phyloP scores from a whole-genome alignment of 140 eudicot species.

The Flaveria floridana region DNA sequence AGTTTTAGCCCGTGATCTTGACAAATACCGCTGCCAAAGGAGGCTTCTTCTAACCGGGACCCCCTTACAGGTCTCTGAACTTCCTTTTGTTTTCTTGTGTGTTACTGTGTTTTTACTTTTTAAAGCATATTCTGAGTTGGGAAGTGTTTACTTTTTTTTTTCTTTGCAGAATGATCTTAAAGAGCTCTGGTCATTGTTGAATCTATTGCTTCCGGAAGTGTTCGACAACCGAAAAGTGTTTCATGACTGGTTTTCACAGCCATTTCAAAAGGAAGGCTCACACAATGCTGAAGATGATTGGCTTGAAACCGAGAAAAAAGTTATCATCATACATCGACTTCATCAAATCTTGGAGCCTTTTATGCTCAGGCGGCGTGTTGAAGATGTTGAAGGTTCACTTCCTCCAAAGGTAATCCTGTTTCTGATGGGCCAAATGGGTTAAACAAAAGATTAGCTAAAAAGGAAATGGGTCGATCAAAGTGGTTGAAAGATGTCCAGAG shows the following conservation, averaged over 20 bases:
- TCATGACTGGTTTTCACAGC: slow-evolving; percentile 99
- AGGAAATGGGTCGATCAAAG: not conserved
- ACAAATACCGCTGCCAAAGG: slow-evolving; percentile 97
- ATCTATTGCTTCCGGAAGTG: slow-evolving; percentile 94
- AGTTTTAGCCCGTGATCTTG: slow-evolving; percentile 97
- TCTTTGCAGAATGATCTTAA: slow-evolving; percentile 85
- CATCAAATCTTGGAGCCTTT: slow-evolving; percentile 98
- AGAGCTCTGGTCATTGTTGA: slow-evolving; percentile 94
- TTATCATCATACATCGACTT: slow-evolving; percentile 89
- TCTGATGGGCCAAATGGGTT: not conserved
- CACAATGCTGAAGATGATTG: slow-evolving; percentile 91
- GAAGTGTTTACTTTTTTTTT: slow-evolving; percentile 3
- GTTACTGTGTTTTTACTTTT: not conserved
- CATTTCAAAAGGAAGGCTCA: slow-evolving; percentile 75
- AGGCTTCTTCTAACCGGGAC: slow-evolving; percentile 96
- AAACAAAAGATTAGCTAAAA: not conserved
- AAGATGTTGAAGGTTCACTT: slow-evolving; percentile 99
- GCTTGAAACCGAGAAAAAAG: slow-evolving; percentile 99
- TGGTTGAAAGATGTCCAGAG: not conserved
- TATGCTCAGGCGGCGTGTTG: slow-evolving; percentile 99
- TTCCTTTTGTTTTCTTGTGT: not conserved
- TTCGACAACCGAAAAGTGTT: slow-evolving; percentile 95
- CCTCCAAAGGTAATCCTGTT: slow-evolving; percentile 81
- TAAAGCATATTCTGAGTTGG: not conserved
- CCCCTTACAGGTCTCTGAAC: slow-evolving; percentile 73